Evolutionary conservation across 352 stramenopile genomes (phyloP), one percentile per base, ranked within the genome.

Genomic region (Globisporangium cystogenes): DNA sequence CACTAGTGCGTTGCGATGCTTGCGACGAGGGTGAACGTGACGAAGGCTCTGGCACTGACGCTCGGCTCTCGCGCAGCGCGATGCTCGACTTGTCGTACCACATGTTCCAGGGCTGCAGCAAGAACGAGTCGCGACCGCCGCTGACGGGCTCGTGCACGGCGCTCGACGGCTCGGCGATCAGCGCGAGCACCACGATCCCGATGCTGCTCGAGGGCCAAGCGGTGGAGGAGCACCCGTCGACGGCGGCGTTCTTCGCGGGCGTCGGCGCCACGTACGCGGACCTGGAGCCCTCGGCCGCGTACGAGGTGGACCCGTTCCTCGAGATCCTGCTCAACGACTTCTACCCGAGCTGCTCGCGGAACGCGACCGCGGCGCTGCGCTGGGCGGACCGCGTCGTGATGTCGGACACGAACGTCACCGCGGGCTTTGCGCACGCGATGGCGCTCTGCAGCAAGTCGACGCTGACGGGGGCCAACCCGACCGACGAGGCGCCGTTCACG

Each of bases 71-170:
- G 14, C 6, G 6, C 12, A 75, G 57, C 44, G 65, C 76, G 23
- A 83, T 72, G 58, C 29, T 81, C 5, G 79, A 86, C 24, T 64
- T 82, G 53, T 52, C 86, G 40, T 90, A 86, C 50, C 75, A 77
- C 37, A 72, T 87, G 48, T 74, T 76, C 49, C 74, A 86, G 54
- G 71, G 61, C 39, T 90, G 76, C 59, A 79, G 72, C 44, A 62
- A 67, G 53, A 76, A 51, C 41, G 20, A 8, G 0, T 43, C 37
- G 7, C 16, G 16, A 21, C 37, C 61, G 53, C 46, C 55, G 47
- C 49, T 89, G 16, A 69, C 71, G 0, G 64, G 65, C 0, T 56
- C 63, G 0, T 69, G 64, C 44, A 57, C 52, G 31, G 50, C 59
- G 0, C 41, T 29, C 1, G 64, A 67, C 36, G 66, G 63, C 5